A percentile compares a stretch with the other conserved stretches of the same genome.
phyloP scores from a whole-genome alignment of 192 early-diverging fungal species.

The Kickxella alabastrina region DNA sequence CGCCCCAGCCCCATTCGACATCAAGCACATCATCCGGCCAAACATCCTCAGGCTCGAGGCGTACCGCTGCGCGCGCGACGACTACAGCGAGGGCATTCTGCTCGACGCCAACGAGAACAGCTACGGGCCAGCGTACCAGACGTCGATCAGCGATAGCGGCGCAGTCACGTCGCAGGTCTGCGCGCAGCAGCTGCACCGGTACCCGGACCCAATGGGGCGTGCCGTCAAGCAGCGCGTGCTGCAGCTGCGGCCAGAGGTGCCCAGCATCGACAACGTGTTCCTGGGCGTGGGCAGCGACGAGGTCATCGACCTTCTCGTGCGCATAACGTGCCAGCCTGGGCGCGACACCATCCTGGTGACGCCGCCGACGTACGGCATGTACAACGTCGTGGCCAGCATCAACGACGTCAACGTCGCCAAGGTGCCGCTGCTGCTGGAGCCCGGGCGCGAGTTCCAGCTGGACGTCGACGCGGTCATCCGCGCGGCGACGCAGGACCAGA shows the following conservation, averaged over 20 bases:
- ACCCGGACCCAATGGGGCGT: constrained; percentile 93
- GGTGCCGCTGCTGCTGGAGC: constrained; percentile 74
- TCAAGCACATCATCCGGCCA: constrained; percentile 67
- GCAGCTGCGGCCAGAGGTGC: constrained; percentile 63
- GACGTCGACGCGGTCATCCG: constrained; percentile 43
- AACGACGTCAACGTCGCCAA: constrained; percentile 93
- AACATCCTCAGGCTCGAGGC: constrained; percentile 80
- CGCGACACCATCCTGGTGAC: constrained; percentile 90
- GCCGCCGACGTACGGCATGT: constrained; percentile 99
- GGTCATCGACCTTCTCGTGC: constrained; percentile 84
- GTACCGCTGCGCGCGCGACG: constrained; percentile 98
- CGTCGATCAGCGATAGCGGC: constrained; percentile 33
- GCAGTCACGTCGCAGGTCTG: constrained; percentile 14
- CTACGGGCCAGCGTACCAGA: constrained; percentile 62
- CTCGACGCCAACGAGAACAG: constrained; percentile 99
- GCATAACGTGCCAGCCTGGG: constrained; percentile 86
- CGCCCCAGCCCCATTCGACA: constrained; percentile 46
- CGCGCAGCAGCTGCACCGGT: constrained; percentile 72
- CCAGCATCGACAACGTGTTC: constrained; percentile 72
- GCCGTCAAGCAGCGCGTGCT: constrained; percentile 75
- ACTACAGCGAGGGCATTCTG: constrained; percentile 88
- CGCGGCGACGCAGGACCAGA: constrained; percentile 61
- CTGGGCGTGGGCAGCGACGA: constrained; percentile 98
- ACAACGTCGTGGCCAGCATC: constrained; percentile 84
- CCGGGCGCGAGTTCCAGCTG: constrained; percentile 49